phyloP scores from a whole-genome alignment of 208 protist genomes.

The Perkinsela sp. region DNA sequence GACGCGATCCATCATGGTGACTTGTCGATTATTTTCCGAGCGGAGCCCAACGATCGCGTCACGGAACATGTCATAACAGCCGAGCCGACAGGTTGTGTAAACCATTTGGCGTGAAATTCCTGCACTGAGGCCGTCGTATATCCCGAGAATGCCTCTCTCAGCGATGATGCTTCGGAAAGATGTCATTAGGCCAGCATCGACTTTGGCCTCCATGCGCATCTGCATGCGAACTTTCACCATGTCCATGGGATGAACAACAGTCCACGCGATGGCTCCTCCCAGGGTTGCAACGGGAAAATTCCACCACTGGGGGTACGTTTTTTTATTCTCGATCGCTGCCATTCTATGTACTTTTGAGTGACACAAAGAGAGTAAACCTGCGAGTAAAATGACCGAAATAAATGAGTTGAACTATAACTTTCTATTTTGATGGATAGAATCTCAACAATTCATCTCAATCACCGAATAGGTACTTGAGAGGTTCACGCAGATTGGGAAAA shows the following conservation, averaged over 20 bases:
- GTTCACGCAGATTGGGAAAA: too few relatives aligned
- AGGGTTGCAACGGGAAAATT: conserved; percentile 24
- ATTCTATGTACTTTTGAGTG: too few relatives aligned
- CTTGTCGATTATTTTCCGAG: conserved; percentile 11
- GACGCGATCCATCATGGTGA: conserved; percentile 26
- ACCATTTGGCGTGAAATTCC: conserved; percentile 56
- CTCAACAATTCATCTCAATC: too few relatives aligned
- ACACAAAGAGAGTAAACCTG: too few relatives aligned
- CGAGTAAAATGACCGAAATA: too few relatives aligned
- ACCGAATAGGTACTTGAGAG: too few relatives aligned
- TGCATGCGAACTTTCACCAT: conserved; percentile 71
- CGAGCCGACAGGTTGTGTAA: conserved; percentile 52
- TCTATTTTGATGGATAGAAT: too few relatives aligned
- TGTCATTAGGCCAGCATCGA: conserved; percentile 14
- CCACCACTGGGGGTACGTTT: not conserved
- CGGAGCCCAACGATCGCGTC: conserved; percentile 19
- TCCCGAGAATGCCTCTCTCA: conserved; percentile 7
- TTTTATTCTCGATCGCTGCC: not conserved
- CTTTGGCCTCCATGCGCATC: conserved; percentile 20
- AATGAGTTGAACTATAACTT: too few relatives aligned
- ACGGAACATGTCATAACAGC: conserved; percentile 58
- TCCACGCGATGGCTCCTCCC: conserved; percentile 54
- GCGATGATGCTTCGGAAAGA: conserved; percentile 13
- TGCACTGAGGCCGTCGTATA: conserved; percentile 43
- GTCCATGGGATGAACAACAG: conserved; percentile 65